Percentiles rank a stretch among this genome's conserved stretches.
phyloP scores from a whole-genome alignment of 2,329 filamentous ascomycete species.

The Thelonectria discophora region DNA sequence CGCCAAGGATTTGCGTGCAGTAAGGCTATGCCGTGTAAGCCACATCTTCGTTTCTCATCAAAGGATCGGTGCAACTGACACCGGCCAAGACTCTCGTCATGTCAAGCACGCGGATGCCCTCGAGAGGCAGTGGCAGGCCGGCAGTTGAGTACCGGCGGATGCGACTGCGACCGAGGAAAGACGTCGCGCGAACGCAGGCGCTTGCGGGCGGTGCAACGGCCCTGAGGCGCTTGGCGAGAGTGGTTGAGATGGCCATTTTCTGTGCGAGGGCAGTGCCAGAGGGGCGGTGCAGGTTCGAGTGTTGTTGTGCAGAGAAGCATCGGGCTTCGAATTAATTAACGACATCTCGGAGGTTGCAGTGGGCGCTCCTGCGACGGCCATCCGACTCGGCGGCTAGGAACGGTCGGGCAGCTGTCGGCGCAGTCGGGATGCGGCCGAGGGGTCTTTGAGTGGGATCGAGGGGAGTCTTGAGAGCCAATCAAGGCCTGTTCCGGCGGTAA shows the following conservation, averaged over 20 bases:
- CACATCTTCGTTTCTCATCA: constrained; percentile 9
- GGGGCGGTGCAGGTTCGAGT: constrained; percentile 1
- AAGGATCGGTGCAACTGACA: constrained; percentile 63
- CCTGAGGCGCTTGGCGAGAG: constrained; percentile 30
- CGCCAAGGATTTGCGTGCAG: constrained; percentile 95
- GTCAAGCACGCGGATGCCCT: constrained; percentile 89
- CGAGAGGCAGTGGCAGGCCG: constrained; percentile 67
- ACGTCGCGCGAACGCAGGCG: constrained; percentile 24
- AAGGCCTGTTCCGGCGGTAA: constrained; percentile 3
- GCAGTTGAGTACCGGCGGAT: constrained; percentile 45
- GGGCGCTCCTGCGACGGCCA: constrained; percentile 14
- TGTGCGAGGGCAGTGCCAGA: constrained; percentile 3
- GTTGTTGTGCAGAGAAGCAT: not conserved
- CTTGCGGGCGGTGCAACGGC: constrained; percentile 27
- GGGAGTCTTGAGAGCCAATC: constrained; percentile 13
- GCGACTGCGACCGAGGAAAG: constrained; percentile 2
- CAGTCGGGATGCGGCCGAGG: constrained; percentile 15
- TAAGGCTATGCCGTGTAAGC: constrained; percentile 73
- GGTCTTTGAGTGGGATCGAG: not conserved
- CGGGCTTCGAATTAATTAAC: not conserved
- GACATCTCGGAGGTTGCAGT: constrained; percentile 2
- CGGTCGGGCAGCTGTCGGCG: constrained; percentile 19
- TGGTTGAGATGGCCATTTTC: constrained; percentile 32
- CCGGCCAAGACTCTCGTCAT: constrained; percentile 97
- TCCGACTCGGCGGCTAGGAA: constrained; percentile 23